Evolutionary conservation across 768 basidiomycete species (phyloP), one percentile per base, ranked within the genome.

Genomic region (Tricholoma hemisulphureum): DNA sequence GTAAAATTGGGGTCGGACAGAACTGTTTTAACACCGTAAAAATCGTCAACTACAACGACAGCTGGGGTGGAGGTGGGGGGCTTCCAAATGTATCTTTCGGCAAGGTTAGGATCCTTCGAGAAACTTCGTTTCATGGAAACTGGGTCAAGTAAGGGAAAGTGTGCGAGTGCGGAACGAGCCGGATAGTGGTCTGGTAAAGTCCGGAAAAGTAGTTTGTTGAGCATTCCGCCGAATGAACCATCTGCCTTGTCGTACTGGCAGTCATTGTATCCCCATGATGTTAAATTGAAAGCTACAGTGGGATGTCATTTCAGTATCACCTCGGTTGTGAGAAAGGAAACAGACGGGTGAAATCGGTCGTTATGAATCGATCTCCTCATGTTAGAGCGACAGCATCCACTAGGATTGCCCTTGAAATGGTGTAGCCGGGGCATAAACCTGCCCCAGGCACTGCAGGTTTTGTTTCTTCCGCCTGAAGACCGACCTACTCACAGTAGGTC

Each of bases 141-240:
- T 31, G 91, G 91, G 3, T 81, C 82, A 65, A 88, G 66, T 79
- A 95, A 88, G 9, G 93, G 91, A 80, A 94, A 94, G 66, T 88
- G 86, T 1, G 84, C 89, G 63, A 90, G 90, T 2, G 79, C 78
- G 9, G 85, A 88, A 13, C 81, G 78, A 21, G 77, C 72, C 10
- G 84, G 82, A 69, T 88, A 94, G 59, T 87, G 77, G 20, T 84
- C 73, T 0, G 91, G 91, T 28, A 94, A 75, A n/a, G 83, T 84
- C 49, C 82, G 79, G 78, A 88, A 87, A 54, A 94, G 79, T 24
- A 94, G 74, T 63, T 84, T 88, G 14, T 82, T 83, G 58, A 93
- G 78, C 71, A 89, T 80, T 16, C 35, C 35, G 53, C 69, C 54
- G 69, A 45, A 0, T 61, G 64, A 49, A 70, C 77, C 55, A 63